These are phyloP conservation scores for Fusarium musae DNA, from an alignment of 2,329 filamentous ascomycete species.

Conservation along the genomic window DNA sequence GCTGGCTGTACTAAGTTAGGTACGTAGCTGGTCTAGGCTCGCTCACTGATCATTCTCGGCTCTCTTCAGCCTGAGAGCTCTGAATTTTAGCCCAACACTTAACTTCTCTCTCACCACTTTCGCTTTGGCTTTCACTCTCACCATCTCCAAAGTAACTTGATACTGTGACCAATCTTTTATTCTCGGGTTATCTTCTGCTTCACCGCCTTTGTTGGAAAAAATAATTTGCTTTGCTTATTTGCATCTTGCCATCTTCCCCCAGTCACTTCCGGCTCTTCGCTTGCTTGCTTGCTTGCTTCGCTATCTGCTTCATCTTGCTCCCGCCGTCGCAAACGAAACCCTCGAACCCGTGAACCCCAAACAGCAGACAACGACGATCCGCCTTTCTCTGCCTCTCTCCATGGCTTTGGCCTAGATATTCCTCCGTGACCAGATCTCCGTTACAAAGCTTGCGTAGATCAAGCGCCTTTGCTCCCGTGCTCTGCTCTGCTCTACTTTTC, in stretches of 20 bases:
- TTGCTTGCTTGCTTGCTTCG: conserved; percentile 15
- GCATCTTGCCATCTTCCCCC: not conserved
- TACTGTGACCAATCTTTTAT: conserved; percentile 25
- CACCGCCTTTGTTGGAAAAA: conserved; percentile 13
- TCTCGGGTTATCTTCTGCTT: not conserved
- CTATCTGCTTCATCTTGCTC: conserved; percentile 16
- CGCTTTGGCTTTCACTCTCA: conserved; percentile 2
- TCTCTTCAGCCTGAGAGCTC: conserved; percentile 38
- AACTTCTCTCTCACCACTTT: conserved; percentile 22
- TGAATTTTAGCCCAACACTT: conserved; percentile 42
- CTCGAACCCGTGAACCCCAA: conserved; percentile 16
- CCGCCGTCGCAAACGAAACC: conserved; percentile 28
- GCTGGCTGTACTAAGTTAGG: not conserved
- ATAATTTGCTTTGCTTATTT: conserved; percentile 11
- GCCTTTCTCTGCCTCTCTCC: conserved; percentile 3
- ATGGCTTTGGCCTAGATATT: conserved; percentile 35
- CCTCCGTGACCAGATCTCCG: conserved; percentile 20
- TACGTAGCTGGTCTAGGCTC: conserved; percentile 15
- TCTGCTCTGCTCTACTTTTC: conserved; percentile 18
- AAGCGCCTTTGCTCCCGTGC: conserved; percentile 28
- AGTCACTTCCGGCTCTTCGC: conserved; percentile 2
- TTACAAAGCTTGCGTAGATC: conserved; percentile 35
- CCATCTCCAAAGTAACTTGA: conserved; percentile 13
- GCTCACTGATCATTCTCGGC: conserved; percentile 27
- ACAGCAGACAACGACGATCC: conserved; percentile 15